A percentile compares a stretch with the other conserved stretches of the same genome.
These are phyloP conservation scores for Amaranthus palmeri DNA, from an alignment of 148 eudicot species.

Conservation along the genomic window DNA sequence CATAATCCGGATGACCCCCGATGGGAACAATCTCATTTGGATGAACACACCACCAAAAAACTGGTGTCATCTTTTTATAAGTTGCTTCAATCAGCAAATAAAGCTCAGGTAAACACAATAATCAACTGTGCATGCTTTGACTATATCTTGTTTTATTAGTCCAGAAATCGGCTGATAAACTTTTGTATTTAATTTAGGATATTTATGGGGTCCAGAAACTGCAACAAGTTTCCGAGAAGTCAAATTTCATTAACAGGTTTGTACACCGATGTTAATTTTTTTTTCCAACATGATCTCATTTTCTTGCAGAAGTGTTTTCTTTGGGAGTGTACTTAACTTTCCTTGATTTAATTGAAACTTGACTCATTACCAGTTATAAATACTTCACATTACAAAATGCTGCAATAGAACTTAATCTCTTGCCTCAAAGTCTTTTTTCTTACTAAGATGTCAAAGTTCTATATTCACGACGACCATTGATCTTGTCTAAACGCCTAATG, in stretches of 20 bases:
- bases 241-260: conserved; percentile 72
- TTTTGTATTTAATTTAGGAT: conserved; percentile 49
- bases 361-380: too few species aligned
- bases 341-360: too few species aligned
- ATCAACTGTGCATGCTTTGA: not conserved
- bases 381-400: too few species aligned
- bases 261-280: not conserved
- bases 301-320: not conserved
- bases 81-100: conserved; percentile 54
- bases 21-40: conserved; percentile 83
- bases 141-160: not conserved
- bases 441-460: not conserved
- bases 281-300: conserved; percentile 2
- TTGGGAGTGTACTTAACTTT: not conserved
- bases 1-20: conserved; percentile 54
- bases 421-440: not conserved
- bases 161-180: not conserved
- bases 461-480: not conserved
- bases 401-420: too few species aligned
- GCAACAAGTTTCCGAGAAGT: conserved; percentile 64
- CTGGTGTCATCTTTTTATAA: conserved; percentile 49
- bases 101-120: conserved; percentile 48
- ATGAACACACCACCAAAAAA: conserved; percentile 46
- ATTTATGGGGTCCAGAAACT: conserved; percentile 69
- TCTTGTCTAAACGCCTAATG: not conserved